These are phyloP conservation scores for Phoenix roebelenii DNA, from an alignment of 176 grass and related monocot species.

Conservation along the genomic window DNA sequence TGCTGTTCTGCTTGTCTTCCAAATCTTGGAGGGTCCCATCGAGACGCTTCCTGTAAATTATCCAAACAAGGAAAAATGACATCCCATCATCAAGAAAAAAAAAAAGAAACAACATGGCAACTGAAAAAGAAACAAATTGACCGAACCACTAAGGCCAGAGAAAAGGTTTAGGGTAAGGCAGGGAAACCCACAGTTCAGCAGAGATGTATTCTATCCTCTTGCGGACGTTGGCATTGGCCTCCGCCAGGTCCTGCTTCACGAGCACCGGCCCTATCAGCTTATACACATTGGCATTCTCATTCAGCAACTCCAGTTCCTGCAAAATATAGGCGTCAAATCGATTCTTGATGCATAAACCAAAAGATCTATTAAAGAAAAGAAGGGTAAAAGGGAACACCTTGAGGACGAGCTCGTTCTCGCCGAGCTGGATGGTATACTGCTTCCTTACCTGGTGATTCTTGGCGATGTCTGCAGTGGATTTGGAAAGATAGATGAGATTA, in stretches of 20 bases:
- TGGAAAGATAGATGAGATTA: neutral
- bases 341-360: too few relatives aligned
- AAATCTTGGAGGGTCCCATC: constrained; percentile 66
- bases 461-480: constrained; percentile 48
- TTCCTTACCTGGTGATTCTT: constrained; percentile 98
- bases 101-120: neutral
- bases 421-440: constrained; percentile 98
- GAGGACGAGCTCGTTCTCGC: constrained; percentile 97
- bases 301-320: constrained; percentile 81
- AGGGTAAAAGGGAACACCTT: constrained; percentile 27
- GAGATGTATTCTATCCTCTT: constrained; percentile 98
- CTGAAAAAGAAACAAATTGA: too few relatives aligned
- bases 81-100: neutral
- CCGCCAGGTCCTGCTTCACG: constrained; percentile 90
- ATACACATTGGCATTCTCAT: constrained; percentile 73
- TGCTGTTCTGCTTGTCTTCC: constrained; percentile 93
- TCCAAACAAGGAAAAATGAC: neutral
- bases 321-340: too few relatives aligned
- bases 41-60: constrained; percentile 58
- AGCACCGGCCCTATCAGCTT: constrained; percentile 93
- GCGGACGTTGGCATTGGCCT: constrained; percentile 90
- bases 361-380: too few relatives aligned
- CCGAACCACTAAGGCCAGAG: too few relatives aligned
- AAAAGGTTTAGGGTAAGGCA: neutral
- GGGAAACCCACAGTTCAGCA: constrained; percentile 65